Evolutionary conservation across 768 basidiomycete genomes (phyloP).

Genomic region (Austroboletus eburneus): DNA sequence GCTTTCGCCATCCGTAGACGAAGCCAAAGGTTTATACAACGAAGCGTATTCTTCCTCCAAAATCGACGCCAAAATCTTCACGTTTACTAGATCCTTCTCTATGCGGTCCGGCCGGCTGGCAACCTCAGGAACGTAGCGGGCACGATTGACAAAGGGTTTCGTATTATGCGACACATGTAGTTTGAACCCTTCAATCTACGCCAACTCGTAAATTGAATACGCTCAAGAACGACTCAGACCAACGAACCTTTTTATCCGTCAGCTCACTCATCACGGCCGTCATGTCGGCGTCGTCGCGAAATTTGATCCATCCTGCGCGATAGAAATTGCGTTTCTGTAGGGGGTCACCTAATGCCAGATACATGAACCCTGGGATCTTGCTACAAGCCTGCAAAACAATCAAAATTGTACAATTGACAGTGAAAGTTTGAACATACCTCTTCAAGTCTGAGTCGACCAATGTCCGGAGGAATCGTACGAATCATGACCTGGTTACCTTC

Average conservation of each 20-base stretch:
- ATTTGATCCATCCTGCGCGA: slow-evolving; percentile 91
- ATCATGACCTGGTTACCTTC: slow-evolving; percentile 94
- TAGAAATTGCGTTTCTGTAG: slow-evolving; percentile 91
- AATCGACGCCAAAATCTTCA: slow-evolving; percentile 63
- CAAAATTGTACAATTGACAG: slow-evolving; percentile 3
- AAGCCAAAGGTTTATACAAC: slow-evolving; percentile 39
- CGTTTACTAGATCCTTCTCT: slow-evolving; percentile 75
- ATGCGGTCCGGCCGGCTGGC: slow-evolving; percentile 78
- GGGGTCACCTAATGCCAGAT: slow-evolving; percentile 90
- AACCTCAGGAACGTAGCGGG: slow-evolving; percentile 79
- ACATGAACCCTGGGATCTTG: slow-evolving; percentile 75
- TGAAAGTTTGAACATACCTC: slow-evolving; percentile 49
- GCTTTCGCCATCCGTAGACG: slow-evolving; percentile 17
- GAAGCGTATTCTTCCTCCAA: slow-evolving; percentile 67
- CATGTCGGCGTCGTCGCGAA: slow-evolving; percentile 84
- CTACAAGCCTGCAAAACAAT: slow-evolving; percentile 56
- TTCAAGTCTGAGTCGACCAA: slow-evolving; percentile 85
- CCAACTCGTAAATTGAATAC: slow-evolving; percentile 6
- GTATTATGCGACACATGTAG: slow-evolving; percentile 82
- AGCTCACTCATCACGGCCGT: slow-evolving; percentile 62
- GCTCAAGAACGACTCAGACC: slow-evolving; percentile 1
- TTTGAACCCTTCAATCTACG: slow-evolving; percentile 91
- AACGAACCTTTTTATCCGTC: slow-evolving; percentile 75
- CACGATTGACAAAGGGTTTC: slow-evolving; percentile 70
- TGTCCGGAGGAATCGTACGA: slow-evolving; percentile 90